These are phyloP conservation scores for Talaromyces sp. DNA, from an alignment of 2,329 filamentous ascomycete genomes.

Conservation along the genomic window DNA sequence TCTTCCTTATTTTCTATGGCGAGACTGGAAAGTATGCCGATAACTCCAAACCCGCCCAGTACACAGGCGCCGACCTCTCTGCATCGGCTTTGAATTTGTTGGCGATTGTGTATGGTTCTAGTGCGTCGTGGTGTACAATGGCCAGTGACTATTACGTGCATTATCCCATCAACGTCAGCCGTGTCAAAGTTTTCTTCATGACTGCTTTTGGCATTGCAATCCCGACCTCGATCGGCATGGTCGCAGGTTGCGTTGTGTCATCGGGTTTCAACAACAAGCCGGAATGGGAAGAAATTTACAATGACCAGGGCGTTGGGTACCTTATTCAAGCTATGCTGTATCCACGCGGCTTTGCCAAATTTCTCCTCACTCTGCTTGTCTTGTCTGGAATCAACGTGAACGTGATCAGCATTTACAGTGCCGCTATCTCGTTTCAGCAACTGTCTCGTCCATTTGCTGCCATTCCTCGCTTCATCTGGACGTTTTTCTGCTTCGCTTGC, in stretches of 20 bases:
- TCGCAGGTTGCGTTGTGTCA: conserved; percentile 40
- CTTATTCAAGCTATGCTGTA: conserved; percentile 42
- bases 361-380: conserved; percentile 32
- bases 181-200: conserved; percentile 44
- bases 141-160: conserved; percentile 44
- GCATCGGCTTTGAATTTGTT: conserved; percentile 40
- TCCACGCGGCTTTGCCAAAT: conserved; percentile 43
- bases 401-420: conserved; percentile 38
- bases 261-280: conserved; percentile 37
- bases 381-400: conserved; percentile 44
- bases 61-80: conserved; percentile 32
- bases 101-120: conserved; percentile 44
- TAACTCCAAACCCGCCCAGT: conserved; percentile 27
- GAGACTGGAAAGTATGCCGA: conserved; percentile 40
- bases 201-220: conserved; percentile 44
- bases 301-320: conserved; percentile 37
- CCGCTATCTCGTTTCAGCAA: conserved; percentile 30
- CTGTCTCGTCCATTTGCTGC: conserved; percentile 39
- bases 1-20: conserved; percentile 46
- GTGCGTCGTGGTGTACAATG: conserved; percentile 46
- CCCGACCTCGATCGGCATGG: conserved; percentile 46
- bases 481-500: conserved; percentile 39
- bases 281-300: conserved; percentile 36
- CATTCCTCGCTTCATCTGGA: conserved; percentile 46
- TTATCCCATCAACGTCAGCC: conserved; percentile 42